phyloP scores from a whole-genome alignment of 1,284 basidiomycete species.

The Boletus smithii region DNA sequence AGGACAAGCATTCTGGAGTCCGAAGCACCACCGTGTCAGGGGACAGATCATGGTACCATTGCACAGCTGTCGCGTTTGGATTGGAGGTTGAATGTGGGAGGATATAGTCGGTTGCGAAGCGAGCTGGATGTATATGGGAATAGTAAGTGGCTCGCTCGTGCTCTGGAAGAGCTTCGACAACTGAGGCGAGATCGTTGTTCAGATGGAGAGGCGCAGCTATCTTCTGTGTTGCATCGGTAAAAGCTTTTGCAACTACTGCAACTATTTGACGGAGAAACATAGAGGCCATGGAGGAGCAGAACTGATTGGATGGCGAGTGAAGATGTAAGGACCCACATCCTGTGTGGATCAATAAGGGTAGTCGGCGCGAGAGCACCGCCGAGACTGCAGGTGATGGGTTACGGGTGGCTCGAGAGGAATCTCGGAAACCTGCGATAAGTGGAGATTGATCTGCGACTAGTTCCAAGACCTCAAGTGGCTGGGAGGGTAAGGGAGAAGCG shows the following conservation, averaged over 20 bases:
- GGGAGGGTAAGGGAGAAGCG: conserved; percentile 10
- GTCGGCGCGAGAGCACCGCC: not conserved
- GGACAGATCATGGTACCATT: conserved; percentile 41
- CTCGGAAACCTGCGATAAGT: conserved; percentile 16
- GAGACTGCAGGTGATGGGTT: not conserved
- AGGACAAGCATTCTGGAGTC: conserved; percentile 33
- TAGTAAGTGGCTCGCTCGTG: conserved; percentile 26
- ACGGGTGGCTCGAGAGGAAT: conserved; percentile 5
- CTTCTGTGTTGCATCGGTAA: conserved; percentile 10
- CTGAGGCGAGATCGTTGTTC: conserved; percentile 35
- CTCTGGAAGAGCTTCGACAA: conserved; percentile 32
- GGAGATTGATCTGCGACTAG: conserved; percentile 20
- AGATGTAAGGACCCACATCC: conserved; percentile 16
- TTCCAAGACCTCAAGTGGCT: conserved; percentile 11
- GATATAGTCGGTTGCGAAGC: conserved; percentile 41
- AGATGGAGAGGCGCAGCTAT: conserved; percentile 29
- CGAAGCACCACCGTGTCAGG: conserved; percentile 1
- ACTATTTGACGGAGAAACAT: conserved; percentile 31
- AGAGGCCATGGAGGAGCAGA: conserved; percentile 23
- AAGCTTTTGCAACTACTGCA: conserved; percentile 14
- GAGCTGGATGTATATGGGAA: conserved; percentile 28
- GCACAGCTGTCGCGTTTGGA: conserved; percentile 37
- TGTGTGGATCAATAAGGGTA: conserved; percentile 13
- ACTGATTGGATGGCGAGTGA: conserved; percentile 20
- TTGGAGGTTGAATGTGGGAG: conserved; percentile 29